Percentiles rank a stretch among this genome's conserved stretches.
These are phyloP conservation scores for Neurospora discreta DNA, from an alignment of 495 filamentous ascomycete genomes.

Conservation along the genomic window DNA sequence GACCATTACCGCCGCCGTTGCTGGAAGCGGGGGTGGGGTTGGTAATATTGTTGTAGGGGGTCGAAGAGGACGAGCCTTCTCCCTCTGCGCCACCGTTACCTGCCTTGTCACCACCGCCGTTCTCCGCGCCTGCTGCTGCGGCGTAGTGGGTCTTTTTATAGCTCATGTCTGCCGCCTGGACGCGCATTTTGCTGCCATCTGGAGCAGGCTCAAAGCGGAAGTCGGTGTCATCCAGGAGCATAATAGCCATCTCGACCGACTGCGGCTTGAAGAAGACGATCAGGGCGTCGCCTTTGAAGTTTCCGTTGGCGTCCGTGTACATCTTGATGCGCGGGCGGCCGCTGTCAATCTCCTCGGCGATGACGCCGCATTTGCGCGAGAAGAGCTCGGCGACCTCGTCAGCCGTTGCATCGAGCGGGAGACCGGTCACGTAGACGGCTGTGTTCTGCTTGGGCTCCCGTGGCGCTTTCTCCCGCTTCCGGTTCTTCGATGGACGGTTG, in stretches of 20 bases:
- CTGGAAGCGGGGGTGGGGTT: constrained; percentile 14
- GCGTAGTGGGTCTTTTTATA: constrained; percentile 62
- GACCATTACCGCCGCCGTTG: constrained; percentile 8
- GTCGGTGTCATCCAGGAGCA: constrained; percentile 82
- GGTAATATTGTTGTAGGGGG: constrained; percentile 31
- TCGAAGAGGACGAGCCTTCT: constrained; percentile 14
- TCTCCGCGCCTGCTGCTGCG: constrained; percentile 9
- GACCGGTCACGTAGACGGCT: constrained; percentile 78
- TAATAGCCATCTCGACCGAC: constrained; percentile 78
- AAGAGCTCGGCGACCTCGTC: constrained; percentile 79
- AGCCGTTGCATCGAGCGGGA: constrained; percentile 64
- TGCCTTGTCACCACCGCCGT: neutral
- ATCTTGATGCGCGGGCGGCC: constrained; percentile 83
- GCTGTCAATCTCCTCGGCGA: constrained; percentile 85
- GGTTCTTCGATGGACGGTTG: constrained; percentile 13
- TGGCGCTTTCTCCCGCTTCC: constrained; percentile 19
- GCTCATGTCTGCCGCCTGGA: constrained; percentile 74
- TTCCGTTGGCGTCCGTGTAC: constrained; percentile 70
- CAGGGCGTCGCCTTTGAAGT: constrained; percentile 86
- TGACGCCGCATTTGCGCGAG: constrained; percentile 77
- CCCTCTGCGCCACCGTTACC: constrained; percentile 17
- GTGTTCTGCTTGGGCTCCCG: constrained; percentile 60
- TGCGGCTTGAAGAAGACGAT: constrained; percentile 91
- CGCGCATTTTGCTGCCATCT: constrained; percentile 52
- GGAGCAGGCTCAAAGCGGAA: constrained; percentile 49